These are phyloP conservation scores for Podaxis sp. DNA, from an alignment of 768 basidiomycete genomes.

Conservation along the genomic window DNA sequence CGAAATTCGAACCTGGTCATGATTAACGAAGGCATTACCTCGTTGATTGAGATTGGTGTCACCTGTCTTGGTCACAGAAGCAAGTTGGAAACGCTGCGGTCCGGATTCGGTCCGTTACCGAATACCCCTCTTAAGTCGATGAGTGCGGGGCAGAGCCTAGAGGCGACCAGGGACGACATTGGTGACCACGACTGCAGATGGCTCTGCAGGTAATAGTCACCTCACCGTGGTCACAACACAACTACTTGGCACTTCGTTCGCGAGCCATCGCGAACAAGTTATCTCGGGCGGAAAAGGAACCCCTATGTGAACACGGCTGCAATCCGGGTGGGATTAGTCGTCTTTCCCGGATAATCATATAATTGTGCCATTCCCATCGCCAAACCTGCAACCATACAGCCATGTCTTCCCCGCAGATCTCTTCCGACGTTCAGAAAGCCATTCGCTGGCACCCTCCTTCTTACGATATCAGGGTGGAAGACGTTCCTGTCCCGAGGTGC, in stretches of 20 bases:
- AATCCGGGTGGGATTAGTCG: constrained; percentile 6
- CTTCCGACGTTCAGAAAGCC: constrained; percentile 33
- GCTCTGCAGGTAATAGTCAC: too few species aligned
- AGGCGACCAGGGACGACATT: not conserved
- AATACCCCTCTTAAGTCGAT: not conserved
- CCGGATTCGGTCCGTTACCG: constrained; percentile 3
- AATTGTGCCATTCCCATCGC: not conserved
- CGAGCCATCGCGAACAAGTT: too few species aligned
- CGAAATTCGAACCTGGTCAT: constrained; percentile 11
- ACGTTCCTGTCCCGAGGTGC: constrained; percentile 51
- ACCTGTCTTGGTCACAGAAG: constrained; percentile 6
- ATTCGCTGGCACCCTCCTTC: constrained; percentile 67
- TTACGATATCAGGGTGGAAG: constrained; percentile 70
- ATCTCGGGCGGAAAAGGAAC: too few species aligned
- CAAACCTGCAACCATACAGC: not conserved
- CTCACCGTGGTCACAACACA: too few species aligned
- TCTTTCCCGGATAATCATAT: not conserved
- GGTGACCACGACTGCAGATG: not conserved
- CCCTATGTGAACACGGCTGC: not conserved
- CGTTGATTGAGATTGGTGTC: not conserved
- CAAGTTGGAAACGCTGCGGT: not conserved
- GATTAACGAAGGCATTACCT: not conserved
- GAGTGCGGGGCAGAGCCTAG: not conserved
- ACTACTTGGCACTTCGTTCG: too few species aligned
- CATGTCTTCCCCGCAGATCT: constrained; percentile 14